Evolutionary conservation across 768 basidiomycete genomes (phyloP).

Genomic region (Boletus huronensis): DNA sequence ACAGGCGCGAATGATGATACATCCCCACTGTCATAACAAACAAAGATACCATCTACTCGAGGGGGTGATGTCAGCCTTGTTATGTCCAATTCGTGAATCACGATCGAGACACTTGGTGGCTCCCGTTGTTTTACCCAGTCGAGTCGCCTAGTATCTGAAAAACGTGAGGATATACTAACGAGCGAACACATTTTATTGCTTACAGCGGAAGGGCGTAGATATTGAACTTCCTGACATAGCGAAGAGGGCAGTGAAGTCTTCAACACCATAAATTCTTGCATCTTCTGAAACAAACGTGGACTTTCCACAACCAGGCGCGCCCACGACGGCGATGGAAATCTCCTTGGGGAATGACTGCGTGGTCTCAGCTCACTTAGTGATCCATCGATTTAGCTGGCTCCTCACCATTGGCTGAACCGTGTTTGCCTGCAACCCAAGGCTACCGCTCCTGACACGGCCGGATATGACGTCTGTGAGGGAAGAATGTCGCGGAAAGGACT

Average conservation of each 20-base stretch:
- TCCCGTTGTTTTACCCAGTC: constrained; percentile 38
- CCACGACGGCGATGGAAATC: constrained; percentile 74
- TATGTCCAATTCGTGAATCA: constrained; percentile 55
- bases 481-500: constrained; percentile 34
- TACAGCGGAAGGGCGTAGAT: constrained; percentile 42
- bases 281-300: constrained; percentile 77
- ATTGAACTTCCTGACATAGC: constrained; percentile 32
- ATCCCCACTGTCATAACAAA: constrained; percentile 81
- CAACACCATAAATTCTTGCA: constrained; percentile 56
- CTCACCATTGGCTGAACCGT: constrained; percentile 24
- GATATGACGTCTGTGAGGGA: constrained; percentile 32
- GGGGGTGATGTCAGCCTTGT: constrained; percentile 55
- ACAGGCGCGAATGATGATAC: constrained; percentile 62
- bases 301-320: constrained; percentile 79
- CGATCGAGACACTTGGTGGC: constrained; percentile 42
- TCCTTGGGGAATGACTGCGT: constrained; percentile 29
- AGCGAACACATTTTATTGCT: constrained; percentile 1
- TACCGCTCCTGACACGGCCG: constrained; percentile 59
- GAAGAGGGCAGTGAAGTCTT: constrained; percentile 37
- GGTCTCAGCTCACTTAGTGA: constrained; percentile 5
- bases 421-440: constrained; percentile 45
- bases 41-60: constrained; percentile 68
- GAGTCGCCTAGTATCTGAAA: constrained; percentile 32
- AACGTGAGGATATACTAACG: constrained; percentile 21
- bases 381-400: neutral